These are phyloP conservation scores for Dothistroma pini DNA, from an alignment of 2,329 filamentous ascomycete genomes.

Conservation along the genomic window DNA sequence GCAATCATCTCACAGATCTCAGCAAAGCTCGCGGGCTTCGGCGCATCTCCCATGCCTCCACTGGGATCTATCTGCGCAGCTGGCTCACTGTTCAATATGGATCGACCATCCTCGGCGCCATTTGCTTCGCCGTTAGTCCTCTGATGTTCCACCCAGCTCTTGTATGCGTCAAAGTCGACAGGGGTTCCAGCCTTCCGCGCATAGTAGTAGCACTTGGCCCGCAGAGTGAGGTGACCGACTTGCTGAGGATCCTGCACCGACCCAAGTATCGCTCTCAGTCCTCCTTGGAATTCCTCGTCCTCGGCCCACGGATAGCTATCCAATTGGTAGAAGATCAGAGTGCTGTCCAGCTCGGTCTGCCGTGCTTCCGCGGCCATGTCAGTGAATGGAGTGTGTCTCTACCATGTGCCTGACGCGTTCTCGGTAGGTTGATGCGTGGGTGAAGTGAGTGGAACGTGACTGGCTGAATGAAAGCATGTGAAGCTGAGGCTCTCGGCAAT, in stretches of 20 bases:
- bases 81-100: neutral
- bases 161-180: slow-evolving; percentile 66
- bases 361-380: slow-evolving; percentile 23
- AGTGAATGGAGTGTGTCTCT: neutral
- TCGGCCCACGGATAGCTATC: slow-evolving; percentile 65
- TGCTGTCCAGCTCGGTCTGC: slow-evolving; percentile 17
- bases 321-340: slow-evolving; percentile 55
- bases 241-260: slow-evolving; percentile 53
- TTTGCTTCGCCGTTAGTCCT: slow-evolving; percentile 18
- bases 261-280: slow-evolving; percentile 62
- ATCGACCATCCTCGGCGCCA: slow-evolving; percentile 2
- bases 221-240: slow-evolving; percentile 56
- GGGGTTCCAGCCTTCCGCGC: slow-evolving; percentile 41
- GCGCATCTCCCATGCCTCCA: slow-evolving; percentile 49
- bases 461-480: neutral
- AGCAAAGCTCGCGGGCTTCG: slow-evolving; percentile 78
- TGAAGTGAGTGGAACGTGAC: neutral
- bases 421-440: neutral
- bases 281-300: slow-evolving; percentile 66
- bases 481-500: neutral
- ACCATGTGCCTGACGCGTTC: neutral
- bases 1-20: slow-evolving; percentile 83
- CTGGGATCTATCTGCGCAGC: slow-evolving; percentile 3
- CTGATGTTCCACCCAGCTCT: slow-evolving; percentile 54
- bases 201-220: slow-evolving; percentile 69